Evolutionary conservation across 768 basidiomycete genomes (phyloP), one percentile per base, ranked within the genome.

Genomic region (Hydnomerulius pinastri): DNA sequence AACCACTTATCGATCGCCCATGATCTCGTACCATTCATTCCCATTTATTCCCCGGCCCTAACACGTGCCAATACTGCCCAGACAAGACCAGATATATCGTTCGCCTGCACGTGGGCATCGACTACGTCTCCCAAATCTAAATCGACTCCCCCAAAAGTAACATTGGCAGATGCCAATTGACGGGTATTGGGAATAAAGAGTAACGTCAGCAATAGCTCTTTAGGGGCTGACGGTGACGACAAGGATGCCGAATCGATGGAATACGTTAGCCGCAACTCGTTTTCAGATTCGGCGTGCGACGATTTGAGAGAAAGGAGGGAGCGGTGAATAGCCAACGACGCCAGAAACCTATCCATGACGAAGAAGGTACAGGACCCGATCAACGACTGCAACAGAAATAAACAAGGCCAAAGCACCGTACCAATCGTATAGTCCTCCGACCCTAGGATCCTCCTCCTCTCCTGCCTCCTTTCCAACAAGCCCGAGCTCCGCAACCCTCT

Each of bases 231-330:
- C 12, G 62, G 59, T 8, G 62, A 57, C n/a, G 62, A 63, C 23
- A 49, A 46, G 2, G 57, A 55, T 10, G 68, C 63, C 18, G 59
- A 59, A 32, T 71, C 63, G 44, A 89, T 60, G 39, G 61, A 67
- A 65, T 93, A 94, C 8, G 79, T 80, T 37, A 94, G 73, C 24
- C 81, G 79, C 23, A 92, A 73, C 63, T 92, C 89, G 67, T 92
- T 90, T 51, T 90, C 88, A 1, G 90, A 83, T 23, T 76, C 77
- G 1, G 78, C 71, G 24, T 80, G 74, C 4, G 79, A 80, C 9
- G 82, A 79, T 46, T 79, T 71, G 54, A 93, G 77, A 37, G 78
- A 78, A 37, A 81, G 71, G 12, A 90, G 68, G 0, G 79, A 76
- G 20, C 78, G 80, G 53, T 94, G 88, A 6, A 90, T 68, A 2